Conservation (phyloP, 1,284 basidiomycete species). For the Fomitopsis schrenkii region DNA sequence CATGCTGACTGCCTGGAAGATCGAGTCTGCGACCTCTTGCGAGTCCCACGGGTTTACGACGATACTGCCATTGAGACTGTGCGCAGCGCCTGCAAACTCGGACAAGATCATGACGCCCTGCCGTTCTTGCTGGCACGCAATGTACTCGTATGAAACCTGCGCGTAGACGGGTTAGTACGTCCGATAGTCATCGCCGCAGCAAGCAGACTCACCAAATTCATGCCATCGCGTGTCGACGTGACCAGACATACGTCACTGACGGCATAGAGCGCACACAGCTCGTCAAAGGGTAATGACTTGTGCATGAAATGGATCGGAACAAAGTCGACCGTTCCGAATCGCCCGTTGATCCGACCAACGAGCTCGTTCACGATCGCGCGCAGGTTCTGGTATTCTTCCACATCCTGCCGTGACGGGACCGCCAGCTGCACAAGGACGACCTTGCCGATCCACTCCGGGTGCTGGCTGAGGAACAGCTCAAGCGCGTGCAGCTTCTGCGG, state of each 20-base stretch:
- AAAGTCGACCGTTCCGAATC: constrained; percentile 97
- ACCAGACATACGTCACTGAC: constrained; percentile 96
- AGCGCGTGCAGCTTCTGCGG: constrained; percentile 97
- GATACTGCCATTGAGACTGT: constrained; percentile 89
- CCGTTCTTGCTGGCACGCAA: constrained; percentile 89
- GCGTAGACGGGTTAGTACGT: neutral
- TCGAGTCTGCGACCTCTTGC: constrained; percentile 94
- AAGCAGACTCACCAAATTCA: constrained; percentile 82
- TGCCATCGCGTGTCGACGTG: constrained; percentile 93
- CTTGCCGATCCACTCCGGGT: constrained; percentile 99
- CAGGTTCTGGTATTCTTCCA: constrained; percentile 98
- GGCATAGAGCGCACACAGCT: constrained; percentile 95
- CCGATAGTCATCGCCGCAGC: constrained; percentile 7
- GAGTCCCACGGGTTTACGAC: constrained; percentile 97
- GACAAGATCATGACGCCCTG: constrained; percentile 98
- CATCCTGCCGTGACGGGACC: constrained; percentile 96
- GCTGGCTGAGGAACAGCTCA: constrained; percentile 94
- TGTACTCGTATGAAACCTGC: constrained; percentile 99
- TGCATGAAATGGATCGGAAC: constrained; percentile 99
- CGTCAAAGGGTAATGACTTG: constrained; percentile 90
- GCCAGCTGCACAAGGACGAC: constrained; percentile 96
- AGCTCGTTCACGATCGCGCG: constrained; percentile 96
- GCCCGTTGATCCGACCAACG: constrained; percentile 96
- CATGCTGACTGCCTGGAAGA: constrained; percentile 93
- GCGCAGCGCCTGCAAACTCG: constrained; percentile 97